Evolutionary conservation across 345 rosid genomes (phyloP).

Genomic region (Raphanus raphanistrum): DNA sequence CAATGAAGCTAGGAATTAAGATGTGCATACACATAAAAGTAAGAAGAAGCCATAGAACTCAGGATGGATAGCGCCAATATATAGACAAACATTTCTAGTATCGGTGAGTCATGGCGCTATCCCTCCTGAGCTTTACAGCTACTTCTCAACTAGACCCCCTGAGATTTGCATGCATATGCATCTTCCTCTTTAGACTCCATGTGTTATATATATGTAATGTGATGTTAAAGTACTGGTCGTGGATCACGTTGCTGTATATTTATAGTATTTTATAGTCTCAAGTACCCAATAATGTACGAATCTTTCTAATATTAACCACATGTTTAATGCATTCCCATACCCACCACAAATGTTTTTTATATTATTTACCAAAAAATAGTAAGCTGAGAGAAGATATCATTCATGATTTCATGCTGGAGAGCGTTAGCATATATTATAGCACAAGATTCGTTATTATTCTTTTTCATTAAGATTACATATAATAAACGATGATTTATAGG

Average conservation of each 20-base stretch:
- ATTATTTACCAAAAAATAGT: background rate
- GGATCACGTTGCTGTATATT: no score
- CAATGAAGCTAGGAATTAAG: no score
- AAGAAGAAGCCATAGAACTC: conserved; percentile 33
- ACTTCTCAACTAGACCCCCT: conserved; percentile 18
- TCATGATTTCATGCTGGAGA: background rate
- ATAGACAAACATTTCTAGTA: background rate
- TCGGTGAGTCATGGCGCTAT: conserved; percentile 25
- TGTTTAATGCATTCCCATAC: conserved; percentile 18
- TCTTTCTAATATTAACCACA: background rate
- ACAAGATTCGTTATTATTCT: background rate
- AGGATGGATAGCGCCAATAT: conserved; percentile 36
- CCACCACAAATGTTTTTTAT: background rate
- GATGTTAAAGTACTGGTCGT: background rate
- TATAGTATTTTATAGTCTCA: conserved; percentile 6
- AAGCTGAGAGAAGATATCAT: background rate
- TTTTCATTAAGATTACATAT: background rate
- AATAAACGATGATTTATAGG: background rate
- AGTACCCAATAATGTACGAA: background rate
- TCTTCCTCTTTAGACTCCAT: background rate
- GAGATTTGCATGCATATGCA: conserved; percentile 25
- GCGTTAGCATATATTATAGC: background rate
- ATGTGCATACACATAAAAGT: background rate
- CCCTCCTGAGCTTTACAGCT: conserved; percentile 36
- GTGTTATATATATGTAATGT: background rate